Evolutionary conservation across 495 filamentous ascomycete genomes (phyloP).

Genomic region (Elasticomyces elasticus): DNA sequence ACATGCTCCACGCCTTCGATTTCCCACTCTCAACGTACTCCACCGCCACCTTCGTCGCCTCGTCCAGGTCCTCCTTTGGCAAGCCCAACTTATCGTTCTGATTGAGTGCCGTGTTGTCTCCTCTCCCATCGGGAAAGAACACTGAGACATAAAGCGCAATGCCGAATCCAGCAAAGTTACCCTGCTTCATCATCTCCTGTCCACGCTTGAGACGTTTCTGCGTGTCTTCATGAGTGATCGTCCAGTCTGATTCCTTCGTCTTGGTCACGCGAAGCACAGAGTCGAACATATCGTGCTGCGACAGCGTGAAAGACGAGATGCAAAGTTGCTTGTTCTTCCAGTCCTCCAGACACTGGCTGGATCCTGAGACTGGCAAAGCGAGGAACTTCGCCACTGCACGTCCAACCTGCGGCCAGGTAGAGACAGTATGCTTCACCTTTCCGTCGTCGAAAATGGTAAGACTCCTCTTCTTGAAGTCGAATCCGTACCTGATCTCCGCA

Average conservation of each 20-base stretch:
- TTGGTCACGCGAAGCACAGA: constrained; percentile 43
- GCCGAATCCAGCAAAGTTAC: constrained; percentile 40
- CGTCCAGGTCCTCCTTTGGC: constrained; percentile 51
- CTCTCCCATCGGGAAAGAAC: constrained; percentile 42
- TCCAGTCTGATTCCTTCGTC: constrained; percentile 46
- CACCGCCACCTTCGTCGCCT: constrained; percentile 35
- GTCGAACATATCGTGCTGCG: constrained; percentile 41
- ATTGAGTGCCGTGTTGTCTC: constrained; percentile 33
- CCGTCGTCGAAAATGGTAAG: constrained; percentile 44
- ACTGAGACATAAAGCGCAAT: constrained; percentile 43
- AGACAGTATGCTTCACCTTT: constrained; percentile 29
- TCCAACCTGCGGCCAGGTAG: constrained; percentile 38
- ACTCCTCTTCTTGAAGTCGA: constrained; percentile 34
- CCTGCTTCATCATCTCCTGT: constrained; percentile 34
- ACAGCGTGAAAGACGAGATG: constrained; percentile 35
- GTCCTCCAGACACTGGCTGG: constrained; percentile 26
- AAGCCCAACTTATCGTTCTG: constrained; percentile 45
- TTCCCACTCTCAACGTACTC: not conserved
- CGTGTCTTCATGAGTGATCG: constrained; percentile 35
- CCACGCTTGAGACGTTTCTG: constrained; percentile 39
- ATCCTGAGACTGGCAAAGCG: constrained; percentile 6
- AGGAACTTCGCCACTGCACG: constrained; percentile 32
- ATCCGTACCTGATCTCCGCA: constrained; percentile 32
- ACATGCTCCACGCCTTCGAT: not conserved
- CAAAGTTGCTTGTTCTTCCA: constrained; percentile 29